A percentile compares a stretch with the other conserved stretches of the same genome.
phyloP scores from a whole-genome alignment of 305 asterid genomes.

The Fraxinus sp. region DNA sequence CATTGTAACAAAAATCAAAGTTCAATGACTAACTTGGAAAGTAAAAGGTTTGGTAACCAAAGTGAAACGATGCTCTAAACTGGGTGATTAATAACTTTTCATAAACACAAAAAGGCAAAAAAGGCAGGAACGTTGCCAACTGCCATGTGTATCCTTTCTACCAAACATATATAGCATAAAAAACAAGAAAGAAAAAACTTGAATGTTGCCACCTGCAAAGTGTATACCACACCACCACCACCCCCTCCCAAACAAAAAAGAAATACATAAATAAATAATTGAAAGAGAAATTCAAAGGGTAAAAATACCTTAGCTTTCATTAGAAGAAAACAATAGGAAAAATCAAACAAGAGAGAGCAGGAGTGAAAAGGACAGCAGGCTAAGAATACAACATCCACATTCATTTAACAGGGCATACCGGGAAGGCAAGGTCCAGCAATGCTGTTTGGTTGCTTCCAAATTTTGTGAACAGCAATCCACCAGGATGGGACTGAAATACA shows the following conservation, averaged over 20 bases:
- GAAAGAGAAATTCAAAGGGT: neutral
- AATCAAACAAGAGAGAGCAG: neutral
- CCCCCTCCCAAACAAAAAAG: neutral
- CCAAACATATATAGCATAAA: neutral
- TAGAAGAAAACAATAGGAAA: neutral
- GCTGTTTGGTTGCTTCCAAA: conserved; percentile 80
- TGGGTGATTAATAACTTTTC: neutral
- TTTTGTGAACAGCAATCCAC: conserved; percentile 71
- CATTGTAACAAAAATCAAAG: neutral
- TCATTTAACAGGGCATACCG: conserved; percentile 44
- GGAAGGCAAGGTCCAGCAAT: conserved; percentile 69
- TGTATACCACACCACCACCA: neutral
- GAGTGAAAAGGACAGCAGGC: neutral
- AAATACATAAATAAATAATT: neutral
- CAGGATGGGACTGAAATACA: conserved; percentile 59
- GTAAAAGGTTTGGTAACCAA: neutral
- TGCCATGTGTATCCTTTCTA: neutral
- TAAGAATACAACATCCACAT: neutral
- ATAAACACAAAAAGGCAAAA: neutral
- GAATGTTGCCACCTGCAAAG: neutral
- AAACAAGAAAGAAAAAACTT: neutral
- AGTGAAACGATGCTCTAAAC: neutral
- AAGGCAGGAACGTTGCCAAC: neutral
- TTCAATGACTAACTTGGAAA: neutral
- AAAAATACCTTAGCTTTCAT: neutral